Evolutionary conservation across 441 rosid species (phyloP).

Genomic region (Gossypium gossypioides): DNA sequence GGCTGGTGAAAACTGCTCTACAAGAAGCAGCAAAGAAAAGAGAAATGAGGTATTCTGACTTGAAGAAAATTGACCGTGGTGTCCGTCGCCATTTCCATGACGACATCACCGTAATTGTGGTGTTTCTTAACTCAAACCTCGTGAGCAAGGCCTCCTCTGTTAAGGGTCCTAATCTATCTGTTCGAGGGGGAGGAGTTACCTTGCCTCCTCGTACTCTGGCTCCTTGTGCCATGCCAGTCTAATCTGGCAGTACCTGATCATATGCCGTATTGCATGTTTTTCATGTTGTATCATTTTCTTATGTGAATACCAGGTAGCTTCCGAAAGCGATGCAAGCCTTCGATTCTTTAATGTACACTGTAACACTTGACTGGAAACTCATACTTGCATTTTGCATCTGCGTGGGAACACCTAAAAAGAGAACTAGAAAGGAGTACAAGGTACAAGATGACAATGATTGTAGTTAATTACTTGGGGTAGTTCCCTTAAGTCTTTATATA

Average conservation of each 20-base stretch:
- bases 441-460: conserved; percentile 17
- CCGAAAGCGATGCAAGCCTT: conserved; percentile 27
- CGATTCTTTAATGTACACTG: conserved; percentile 53
- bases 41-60: conserved; percentile 92
- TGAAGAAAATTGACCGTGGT: conserved; percentile 90
- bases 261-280: conserved; percentile 14
- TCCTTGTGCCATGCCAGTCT: conserved; percentile 42
- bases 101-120: conserved; percentile 76
- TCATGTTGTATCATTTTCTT: conserved; percentile 24
- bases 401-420: not conserved
- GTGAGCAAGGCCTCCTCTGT: conserved; percentile 42
- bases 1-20: conserved; percentile 81
- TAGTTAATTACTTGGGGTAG: conserved; percentile 20
- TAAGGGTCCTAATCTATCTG: conserved; percentile 39
- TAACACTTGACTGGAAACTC: conserved; percentile 34
- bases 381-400: conserved; percentile 33
- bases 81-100: conserved; percentile 94
- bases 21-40: conserved; percentile 70
- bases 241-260: conserved; percentile 32
- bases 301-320: conserved; percentile 46
- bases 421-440: conserved; percentile 28
- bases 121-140: conserved; percentile 67
- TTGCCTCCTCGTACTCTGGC: conserved; percentile 45
- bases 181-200: conserved; percentile 65
- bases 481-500: conserved; percentile 4